These are phyloP conservation scores for Ascochyta pisi DNA, from an alignment of 2,329 filamentous ascomycete species.

Conservation along the genomic window DNA sequence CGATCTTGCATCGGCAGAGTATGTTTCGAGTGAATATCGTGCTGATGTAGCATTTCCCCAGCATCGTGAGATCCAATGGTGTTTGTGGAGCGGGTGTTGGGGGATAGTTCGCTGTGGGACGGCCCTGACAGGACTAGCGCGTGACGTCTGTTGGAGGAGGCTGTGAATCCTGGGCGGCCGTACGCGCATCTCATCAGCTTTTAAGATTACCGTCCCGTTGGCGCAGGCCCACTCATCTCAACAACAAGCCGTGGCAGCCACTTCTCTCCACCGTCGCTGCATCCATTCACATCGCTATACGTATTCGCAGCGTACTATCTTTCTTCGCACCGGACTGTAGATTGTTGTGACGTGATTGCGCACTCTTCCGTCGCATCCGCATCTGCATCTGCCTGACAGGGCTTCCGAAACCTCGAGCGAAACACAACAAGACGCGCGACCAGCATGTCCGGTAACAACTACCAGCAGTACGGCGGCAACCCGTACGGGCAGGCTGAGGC, in stretches of 20 bases:
- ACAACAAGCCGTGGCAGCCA: conserved; percentile 17
- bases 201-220: conserved; percentile 13
- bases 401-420: conserved; percentile 26
- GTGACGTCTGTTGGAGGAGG: conserved; percentile 12
- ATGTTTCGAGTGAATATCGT: background rate
- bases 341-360: conserved; percentile 21
- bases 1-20: background rate
- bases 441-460: conserved; percentile 49
- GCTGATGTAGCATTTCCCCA: background rate
- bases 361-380: conserved; percentile 40
- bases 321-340: background rate
- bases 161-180: conserved; percentile 7
- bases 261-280: conserved; percentile 12
- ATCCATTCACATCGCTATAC: conserved; percentile 10
- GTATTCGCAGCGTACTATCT: background rate
- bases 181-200: conserved; percentile 11
- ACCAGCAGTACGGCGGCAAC: conserved; percentile 65
- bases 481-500: conserved; percentile 63
- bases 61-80: background rate
- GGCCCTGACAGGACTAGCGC: conserved; percentile 9
- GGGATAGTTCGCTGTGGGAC: background rate
- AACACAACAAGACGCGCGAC: conserved; percentile 17
- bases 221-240: conserved; percentile 20
- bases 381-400: conserved; percentile 26
- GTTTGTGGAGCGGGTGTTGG: background rate